These are phyloP conservation scores for Lathyrus oleraceus DNA, from an alignment of 306 rosid genomes.

Conservation along the genomic window DNA sequence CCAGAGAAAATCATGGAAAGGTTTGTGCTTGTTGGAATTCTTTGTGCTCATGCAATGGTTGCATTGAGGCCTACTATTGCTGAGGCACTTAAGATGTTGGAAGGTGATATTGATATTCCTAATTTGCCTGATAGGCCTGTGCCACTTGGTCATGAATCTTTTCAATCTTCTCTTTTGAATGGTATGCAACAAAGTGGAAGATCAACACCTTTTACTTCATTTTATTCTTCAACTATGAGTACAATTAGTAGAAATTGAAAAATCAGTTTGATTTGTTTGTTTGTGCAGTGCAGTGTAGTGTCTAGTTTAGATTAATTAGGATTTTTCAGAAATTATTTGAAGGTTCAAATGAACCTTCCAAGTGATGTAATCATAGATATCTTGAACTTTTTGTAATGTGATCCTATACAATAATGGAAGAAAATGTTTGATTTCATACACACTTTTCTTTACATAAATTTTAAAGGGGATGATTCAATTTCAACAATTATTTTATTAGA, in stretches of 20 bases:
- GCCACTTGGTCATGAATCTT: constrained; percentile 68
- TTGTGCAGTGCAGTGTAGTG: constrained; percentile 11
- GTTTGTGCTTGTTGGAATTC: constrained; percentile 77
- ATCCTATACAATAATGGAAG: not conserved
- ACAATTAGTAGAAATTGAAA: not conserved
- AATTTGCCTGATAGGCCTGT: constrained; percentile 70
- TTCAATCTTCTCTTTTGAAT: constrained; percentile 47
- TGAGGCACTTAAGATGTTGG: constrained; percentile 79
- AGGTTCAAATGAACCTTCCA: constrained; percentile 25
- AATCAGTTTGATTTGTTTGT: not conserved
- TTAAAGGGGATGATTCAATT: no score
- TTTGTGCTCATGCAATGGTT: constrained; percentile 85
- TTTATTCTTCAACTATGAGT: constrained; percentile 26
- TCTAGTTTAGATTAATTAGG: not conserved
- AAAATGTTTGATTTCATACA: constrained; percentile 19
- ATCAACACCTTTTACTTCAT: constrained; percentile 33
- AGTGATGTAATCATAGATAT: constrained; percentile 21
- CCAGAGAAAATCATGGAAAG: constrained; percentile 72
- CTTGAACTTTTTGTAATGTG: constrained; percentile 13
- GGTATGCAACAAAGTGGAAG: constrained; percentile 41
- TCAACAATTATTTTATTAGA: no score
- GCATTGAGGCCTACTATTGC: constrained; percentile 85
- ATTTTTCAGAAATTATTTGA: constrained; percentile 1
- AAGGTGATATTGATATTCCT: constrained; percentile 86
- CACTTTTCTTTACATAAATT: no score